Evolutionary conservation across 169 alveolate genomes (phyloP), one percentile per base, ranked within the genome.

Genomic region (Cryptosporidium baileyi): DNA sequence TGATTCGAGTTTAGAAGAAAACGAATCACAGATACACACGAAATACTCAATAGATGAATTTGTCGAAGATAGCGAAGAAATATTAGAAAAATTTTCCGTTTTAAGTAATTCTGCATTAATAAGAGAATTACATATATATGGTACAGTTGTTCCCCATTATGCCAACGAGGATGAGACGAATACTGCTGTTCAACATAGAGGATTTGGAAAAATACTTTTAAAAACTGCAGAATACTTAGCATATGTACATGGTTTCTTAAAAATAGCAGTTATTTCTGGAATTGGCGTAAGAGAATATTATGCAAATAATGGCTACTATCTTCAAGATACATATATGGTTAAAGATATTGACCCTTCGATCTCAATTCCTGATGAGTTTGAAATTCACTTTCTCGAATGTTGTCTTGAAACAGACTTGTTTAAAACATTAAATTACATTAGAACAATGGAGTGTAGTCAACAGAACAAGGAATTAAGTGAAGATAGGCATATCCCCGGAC

Each of bases 241-340:
- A 11, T 80, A 45, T n/a, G 63, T 80, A 8, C 96, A 94, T 82
- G 97, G 98, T 5, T 91, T 91, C 80, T 82, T 80, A 65, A 94
- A 94, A 82, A 93, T 97, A 89, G 99, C 99, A 26, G 98, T 98
- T 57, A 98, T 98, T 43, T 97, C 99, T 15, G 99, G 99, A 34
- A 97, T 98, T 13, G 99, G 99, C 38, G 97, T 99, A n/a, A 93
- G 99, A 61, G 98, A 96, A 82, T 98, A 98, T 91, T 98, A 98
- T 92, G 94, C 97, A 49, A 96, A 96, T 80, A 91, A 96, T 59
- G 99, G 99, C 41, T 98, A 97, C 90, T 91, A 82, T 54, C 88
- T 95, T 49, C 98, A 96, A 91, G 98, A 96, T 36, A 95, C 98
- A 34, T 97, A 93, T 82, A 95, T 97, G 98, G 97, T 95, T n/a